These are phyloP conservation scores for Chenopodium berlandieri DNA, from an alignment of 148 eudicot genomes.

Conservation along the genomic window DNA sequence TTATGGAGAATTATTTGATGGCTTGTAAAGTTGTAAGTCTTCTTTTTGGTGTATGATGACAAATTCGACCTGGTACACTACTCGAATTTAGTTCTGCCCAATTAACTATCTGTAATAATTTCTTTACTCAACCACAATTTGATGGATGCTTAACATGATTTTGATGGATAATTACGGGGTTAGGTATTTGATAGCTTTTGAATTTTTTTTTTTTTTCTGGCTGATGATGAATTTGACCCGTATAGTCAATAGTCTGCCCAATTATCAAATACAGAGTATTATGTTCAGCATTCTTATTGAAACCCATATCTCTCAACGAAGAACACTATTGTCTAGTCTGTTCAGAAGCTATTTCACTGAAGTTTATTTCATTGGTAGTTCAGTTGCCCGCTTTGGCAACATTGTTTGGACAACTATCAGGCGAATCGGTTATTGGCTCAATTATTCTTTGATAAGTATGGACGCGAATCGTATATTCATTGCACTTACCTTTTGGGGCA, in stretches of 20 bases:
- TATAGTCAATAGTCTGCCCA: too few species aligned
- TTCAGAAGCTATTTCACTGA: background rate
- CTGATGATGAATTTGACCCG: too few species aligned
- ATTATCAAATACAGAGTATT: too few species aligned
- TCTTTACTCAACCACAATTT: too few species aligned
- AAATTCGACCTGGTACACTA: background rate
- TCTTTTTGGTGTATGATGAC: background rate
- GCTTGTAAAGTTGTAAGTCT: background rate
- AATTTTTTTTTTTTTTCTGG: too few species aligned
- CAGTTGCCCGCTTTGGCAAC: background rate
- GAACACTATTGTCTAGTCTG: background rate
- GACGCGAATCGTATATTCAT: background rate
- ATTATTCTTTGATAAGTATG: background rate
- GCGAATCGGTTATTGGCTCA: background rate
- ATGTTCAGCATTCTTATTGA: background rate
- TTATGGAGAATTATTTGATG: background rate
- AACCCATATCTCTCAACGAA: background rate
- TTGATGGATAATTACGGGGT: too few species aligned
- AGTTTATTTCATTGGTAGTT: background rate
- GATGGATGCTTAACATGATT: too few species aligned
- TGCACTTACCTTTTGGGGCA: background rate
- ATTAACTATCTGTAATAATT: too few species aligned
- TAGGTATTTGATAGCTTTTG: too few species aligned
- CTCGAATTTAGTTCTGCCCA: too few species aligned
- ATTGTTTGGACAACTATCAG: background rate